Conservation (phyloP, 2,329 filamentous ascomycete species). For the Laburnicola sp. region DNA sequence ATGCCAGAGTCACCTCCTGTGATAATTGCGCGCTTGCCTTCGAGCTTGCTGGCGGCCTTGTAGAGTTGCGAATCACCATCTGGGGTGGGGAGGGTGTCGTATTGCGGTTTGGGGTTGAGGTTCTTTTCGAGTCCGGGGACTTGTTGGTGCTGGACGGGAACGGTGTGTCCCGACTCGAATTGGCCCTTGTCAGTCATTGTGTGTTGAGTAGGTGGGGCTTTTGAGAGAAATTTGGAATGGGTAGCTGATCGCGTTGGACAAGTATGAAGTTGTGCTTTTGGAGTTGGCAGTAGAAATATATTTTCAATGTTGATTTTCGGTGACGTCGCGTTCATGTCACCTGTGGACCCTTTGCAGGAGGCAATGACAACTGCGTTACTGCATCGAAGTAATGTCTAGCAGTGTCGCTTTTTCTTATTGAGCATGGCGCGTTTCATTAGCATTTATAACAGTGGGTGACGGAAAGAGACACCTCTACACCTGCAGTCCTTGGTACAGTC, state of each 20-base stretch:
- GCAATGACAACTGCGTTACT: background rate
- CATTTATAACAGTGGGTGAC: too few relatives aligned
- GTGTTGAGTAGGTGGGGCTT: constrained; percentile 5
- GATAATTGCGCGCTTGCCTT: constrained; percentile 75
- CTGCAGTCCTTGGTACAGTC: too few relatives aligned
- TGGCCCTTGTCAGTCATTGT: constrained; percentile 35
- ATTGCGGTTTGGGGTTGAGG: constrained; percentile 62
- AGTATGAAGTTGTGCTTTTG: background rate
- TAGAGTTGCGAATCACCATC: constrained; percentile 71
- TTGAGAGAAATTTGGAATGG: background rate
- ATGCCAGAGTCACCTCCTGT: constrained; percentile 82
- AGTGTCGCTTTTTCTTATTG: too few relatives aligned
- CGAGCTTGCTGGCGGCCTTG: constrained; percentile 73
- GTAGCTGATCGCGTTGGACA: background rate
- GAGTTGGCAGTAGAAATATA: constrained; percentile 1
- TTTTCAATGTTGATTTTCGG: constrained; percentile 6
- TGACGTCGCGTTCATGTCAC: constrained; percentile 15
- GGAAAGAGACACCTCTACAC: too few relatives aligned
- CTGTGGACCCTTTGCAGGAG: background rate
- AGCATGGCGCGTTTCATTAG: too few relatives aligned
- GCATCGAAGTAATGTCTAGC: too few relatives aligned
- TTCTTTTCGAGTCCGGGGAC: constrained; percentile 58
- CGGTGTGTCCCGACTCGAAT: constrained; percentile 51
- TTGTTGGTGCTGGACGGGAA: constrained; percentile 55
- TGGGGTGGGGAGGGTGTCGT: constrained; percentile 67